Evolutionary conservation across 805 yeast genomes (phyloP), one percentile per base, ranked within the genome.

Genomic region (Lipomyces yamadae): DNA sequence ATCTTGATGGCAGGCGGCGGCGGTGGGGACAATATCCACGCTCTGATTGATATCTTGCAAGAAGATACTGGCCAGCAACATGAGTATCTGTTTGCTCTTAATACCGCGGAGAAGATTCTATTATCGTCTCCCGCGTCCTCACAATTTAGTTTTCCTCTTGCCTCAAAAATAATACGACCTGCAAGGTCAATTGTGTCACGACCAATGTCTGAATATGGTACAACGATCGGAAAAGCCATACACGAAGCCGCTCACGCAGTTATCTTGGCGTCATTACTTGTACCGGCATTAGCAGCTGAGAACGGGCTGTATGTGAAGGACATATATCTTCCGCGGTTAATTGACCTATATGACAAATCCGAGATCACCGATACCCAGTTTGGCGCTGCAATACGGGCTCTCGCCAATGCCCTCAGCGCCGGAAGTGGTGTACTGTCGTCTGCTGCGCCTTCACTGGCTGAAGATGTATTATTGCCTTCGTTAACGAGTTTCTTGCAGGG

Each of bases 241-340:
- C 57, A 60, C 34, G 73, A 70, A 39, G 70, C 71, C 6, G 67
- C 73, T 7, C 73, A 70, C 35, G 70, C 73, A 2, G 71, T 70
- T 2, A 58, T 70, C 34, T 39, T 70, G 55, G 72, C 73, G 8
- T 53, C 71, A 35, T 57, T 70, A 32, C 42, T 50, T 11, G 56
- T 64, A 3, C 68, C 68, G 2, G 50, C 58, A 8, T 37, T 69
- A 7, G 70, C 63, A 18, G 18, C 10, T 10, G 58, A 55, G 11
- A 69, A 66, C 29, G 66, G 53, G 32, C 54, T 24, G 5, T 69
- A 57, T 34, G 52, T 69, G 8, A 60, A 59, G 18, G 35, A 32
- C 6, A 50, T 34, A 5, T 66, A 66, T 35, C 34, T 66, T 15
- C 59, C 62, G 2, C 45, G 57, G 10, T 13, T 66, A 2, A 18